Base-by-base conservation (phyloP, 2,329 filamentous ascomycete genomes). In the Talaromyces funiculosus region DNA sequence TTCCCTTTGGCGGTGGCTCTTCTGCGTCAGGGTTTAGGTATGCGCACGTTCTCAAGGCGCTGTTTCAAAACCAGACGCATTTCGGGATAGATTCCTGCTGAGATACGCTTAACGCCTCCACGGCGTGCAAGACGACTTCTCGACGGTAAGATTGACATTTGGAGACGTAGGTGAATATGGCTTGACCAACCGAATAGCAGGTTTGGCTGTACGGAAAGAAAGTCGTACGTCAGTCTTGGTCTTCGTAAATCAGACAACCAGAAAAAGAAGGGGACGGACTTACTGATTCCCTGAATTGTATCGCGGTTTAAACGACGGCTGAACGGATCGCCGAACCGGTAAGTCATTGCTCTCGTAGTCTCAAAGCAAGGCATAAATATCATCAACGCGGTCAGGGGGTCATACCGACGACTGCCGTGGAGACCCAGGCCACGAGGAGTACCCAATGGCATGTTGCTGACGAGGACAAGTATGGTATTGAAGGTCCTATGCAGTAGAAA, bases 81-180 rank as follows among this genome's bases (percentile, higher is more conserved):
- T 0, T 69, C 66, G 0, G 69, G 57, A 22, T 76, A 76, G 1
- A 75, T 68, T 0, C 64, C 65, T 0, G 26, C 53, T 5, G 71
- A 67, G 0, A 76, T 75, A 0, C 73, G 57, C 0, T 65, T 49
- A 0, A 76, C 65, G 0, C 74, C 74, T 0, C 71, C 74, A 3
- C 73, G 70, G 1, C 74, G 72, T 2, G 73, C 73, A 1, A 76
- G 72, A 47, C 72, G 69, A 43, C 73, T 72, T 31, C 16, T n/a
- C n/a, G 16, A 54, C 18, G 3, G 37, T 43, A 24, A 59, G 49
- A 22, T 56, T 45, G 38, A 33, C 14, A 5, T 45, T 16, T 51
- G 26, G 1, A 33, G 20, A 3, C 2, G 24, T 4, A 33, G n/a
- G 8, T 51, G 29, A 3, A 18, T 2, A 35, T 24, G 18, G 18